These are phyloP conservation scores for Suillus weaverae DNA, from an alignment of 768 basidiomycete genomes.

Conservation along the genomic window DNA sequence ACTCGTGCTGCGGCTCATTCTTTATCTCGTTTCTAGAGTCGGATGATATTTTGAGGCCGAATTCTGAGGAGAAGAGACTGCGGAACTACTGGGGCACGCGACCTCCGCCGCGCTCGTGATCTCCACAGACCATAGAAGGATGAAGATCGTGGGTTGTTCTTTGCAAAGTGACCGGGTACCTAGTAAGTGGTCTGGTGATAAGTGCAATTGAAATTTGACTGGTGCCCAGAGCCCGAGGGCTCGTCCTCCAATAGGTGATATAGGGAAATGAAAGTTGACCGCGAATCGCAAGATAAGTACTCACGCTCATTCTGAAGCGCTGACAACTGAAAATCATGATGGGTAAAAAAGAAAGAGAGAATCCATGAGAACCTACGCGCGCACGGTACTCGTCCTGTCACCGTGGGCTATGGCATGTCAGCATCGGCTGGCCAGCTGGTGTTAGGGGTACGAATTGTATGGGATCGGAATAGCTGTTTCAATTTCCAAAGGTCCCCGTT, in stretches of 20 bases:
- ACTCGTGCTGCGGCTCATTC: neutral
- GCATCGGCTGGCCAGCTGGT: too few relatives aligned
- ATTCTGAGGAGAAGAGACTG: neutral
- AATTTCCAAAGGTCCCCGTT: too few relatives aligned
- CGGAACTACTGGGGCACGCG: neutral
- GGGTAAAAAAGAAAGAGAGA: too few relatives aligned
- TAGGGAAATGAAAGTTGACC: too few relatives aligned
- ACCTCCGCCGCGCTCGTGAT: neutral
- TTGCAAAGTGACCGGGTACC: neutral
- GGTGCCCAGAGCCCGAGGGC: neutral
- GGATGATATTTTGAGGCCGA: neutral
- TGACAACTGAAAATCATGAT: too few relatives aligned
- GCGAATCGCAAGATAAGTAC: too few relatives aligned
- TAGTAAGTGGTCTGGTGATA: neutral
- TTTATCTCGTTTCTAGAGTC: neutral
- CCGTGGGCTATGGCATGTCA: too few relatives aligned
- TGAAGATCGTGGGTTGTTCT: neutral
- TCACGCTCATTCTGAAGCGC: too few relatives aligned
- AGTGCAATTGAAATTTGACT: neutral
- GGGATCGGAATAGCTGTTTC: too few relatives aligned
- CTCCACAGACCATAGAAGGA: neutral
- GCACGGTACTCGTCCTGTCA: too few relatives aligned
- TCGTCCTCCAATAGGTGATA: neutral
- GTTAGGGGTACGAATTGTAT: too few relatives aligned
- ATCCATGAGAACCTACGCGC: too few relatives aligned